Evolutionary conservation across 345 rosid genomes (phyloP).

Genomic region (Isatis tinctoria): DNA sequence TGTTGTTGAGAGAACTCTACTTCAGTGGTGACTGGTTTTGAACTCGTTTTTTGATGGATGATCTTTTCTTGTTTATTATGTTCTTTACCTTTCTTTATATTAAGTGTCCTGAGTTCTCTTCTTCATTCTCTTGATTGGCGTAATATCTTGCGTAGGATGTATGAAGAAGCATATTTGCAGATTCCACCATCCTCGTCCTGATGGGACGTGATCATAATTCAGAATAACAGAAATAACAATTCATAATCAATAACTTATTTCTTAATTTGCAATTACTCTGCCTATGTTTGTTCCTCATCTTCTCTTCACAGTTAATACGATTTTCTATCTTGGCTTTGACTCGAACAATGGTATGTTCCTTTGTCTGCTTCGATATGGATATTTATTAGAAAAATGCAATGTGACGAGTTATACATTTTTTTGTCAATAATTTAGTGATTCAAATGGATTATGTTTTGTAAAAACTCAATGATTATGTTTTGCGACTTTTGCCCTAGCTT

Average conservation of each 20-base stretch:
- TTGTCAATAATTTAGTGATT: background rate
- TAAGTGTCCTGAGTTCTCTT: background rate
- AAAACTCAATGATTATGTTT: conserved; percentile 10
- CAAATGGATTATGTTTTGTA: background rate
- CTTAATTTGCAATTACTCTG: too few species aligned
- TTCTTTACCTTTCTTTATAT: background rate
- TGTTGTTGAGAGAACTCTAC: background rate
- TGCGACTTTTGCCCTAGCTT: background rate
- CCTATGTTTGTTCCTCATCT: too few species aligned
- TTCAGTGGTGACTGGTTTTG: background rate
- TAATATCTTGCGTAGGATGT: too few species aligned
- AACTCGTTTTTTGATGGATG: conserved; percentile 21
- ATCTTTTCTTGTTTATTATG: background rate
- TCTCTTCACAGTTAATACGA: too few species aligned
- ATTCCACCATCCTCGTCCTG: too few species aligned
- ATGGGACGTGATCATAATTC: too few species aligned
- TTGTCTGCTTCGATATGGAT: background rate
- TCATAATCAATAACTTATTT: too few species aligned
- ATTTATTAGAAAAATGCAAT: background rate
- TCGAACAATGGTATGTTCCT: background rate
- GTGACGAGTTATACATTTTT: background rate
- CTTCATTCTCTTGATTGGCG: background rate
- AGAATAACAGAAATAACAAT: too few species aligned
- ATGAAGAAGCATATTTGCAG: background rate
- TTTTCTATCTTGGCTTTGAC: background rate